phyloP scores from a whole-genome alignment of 768 basidiomycete genomes.

The Sarcodon aspratus region DNA sequence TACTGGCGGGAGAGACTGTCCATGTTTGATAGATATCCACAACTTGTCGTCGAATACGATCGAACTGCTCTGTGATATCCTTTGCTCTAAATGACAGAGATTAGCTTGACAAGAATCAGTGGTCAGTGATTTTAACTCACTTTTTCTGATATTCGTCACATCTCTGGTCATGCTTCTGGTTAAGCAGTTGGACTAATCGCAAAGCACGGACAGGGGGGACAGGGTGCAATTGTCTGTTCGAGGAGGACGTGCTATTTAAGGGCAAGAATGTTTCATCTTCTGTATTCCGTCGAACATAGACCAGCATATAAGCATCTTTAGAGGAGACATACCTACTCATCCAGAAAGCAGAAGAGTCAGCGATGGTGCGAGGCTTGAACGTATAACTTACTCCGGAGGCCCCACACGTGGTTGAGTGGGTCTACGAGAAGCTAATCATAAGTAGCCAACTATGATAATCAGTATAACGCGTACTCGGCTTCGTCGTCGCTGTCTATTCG shows the following conservation, averaged over 20 bases:
- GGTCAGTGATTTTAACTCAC: background rate
- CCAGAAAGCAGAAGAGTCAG: no score
- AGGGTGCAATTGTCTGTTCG: conserved; percentile 7
- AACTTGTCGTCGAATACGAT: conserved; percentile 39
- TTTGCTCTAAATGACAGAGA: conserved; percentile 25
- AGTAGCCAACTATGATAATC: conserved; percentile 2
- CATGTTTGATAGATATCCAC: conserved; percentile 53
- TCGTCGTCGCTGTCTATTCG: background rate
- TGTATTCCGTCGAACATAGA: conserved; percentile 51
- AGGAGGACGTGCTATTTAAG: background rate
- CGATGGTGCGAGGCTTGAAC: background rate
- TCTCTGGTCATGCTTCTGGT: conserved; percentile 40
- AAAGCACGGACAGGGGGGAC: conserved; percentile 45
- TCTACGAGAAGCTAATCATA: conserved; percentile 1
- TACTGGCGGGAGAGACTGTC: conserved; percentile 33
- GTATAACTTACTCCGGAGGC: background rate
- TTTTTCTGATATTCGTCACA: conserved; percentile 10
- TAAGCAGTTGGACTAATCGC: conserved; percentile 40
- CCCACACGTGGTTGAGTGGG: background rate
- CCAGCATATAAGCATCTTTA: conserved; percentile 91
- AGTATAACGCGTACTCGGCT: background rate
- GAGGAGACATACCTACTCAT: conserved; percentile 38
- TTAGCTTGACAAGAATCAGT: conserved; percentile 4
- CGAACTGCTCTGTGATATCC: conserved; percentile 30
- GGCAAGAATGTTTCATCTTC: conserved; percentile 5